Evolutionary conservation across 1,284 basidiomycete genomes (phyloP).

Genomic region (Wallemia mellicola): DNA sequence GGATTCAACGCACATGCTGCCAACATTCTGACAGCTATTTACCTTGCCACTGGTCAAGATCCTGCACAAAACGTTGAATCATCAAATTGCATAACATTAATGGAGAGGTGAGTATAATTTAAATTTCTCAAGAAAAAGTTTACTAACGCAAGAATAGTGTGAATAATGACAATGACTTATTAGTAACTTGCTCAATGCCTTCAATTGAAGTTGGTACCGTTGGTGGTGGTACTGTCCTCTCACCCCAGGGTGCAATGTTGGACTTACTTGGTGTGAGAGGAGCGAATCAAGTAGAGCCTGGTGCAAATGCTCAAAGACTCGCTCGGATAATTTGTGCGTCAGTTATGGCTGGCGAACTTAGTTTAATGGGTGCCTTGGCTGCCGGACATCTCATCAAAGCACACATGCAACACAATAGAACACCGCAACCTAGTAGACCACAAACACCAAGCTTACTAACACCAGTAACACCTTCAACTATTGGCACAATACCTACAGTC

Average conservation of each 20-base stretch:
- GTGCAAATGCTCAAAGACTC: conserved; percentile 55
- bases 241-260: conserved; percentile 61
- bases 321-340: conserved; percentile 60
- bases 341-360: conserved; percentile 84
- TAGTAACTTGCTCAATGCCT: conserved; percentile 79
- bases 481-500: not conserved
- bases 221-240: conserved; percentile 74
- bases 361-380: conserved; percentile 59
- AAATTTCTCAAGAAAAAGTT: not conserved
- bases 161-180: conserved; percentile 65
- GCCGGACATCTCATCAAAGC: conserved; percentile 72
- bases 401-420: conserved; percentile 24
- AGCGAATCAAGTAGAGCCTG: conserved; percentile 50
- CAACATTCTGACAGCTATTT: conserved; percentile 88
- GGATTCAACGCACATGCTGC: conserved; percentile 98
- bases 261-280: conserved; percentile 74
- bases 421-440: not conserved
- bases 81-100: conserved; percentile 90
- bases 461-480: not conserved
- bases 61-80: conserved; percentile 98
- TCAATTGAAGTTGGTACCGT: conserved; percentile 90
- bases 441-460: not conserved
- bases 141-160: no score
- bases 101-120: conserved; percentile 53
- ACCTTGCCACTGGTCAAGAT: conserved; percentile 89